Conservation (phyloP, 2,329 filamentous ascomycete genomes). For the Cytospora leucostoma region DNA sequence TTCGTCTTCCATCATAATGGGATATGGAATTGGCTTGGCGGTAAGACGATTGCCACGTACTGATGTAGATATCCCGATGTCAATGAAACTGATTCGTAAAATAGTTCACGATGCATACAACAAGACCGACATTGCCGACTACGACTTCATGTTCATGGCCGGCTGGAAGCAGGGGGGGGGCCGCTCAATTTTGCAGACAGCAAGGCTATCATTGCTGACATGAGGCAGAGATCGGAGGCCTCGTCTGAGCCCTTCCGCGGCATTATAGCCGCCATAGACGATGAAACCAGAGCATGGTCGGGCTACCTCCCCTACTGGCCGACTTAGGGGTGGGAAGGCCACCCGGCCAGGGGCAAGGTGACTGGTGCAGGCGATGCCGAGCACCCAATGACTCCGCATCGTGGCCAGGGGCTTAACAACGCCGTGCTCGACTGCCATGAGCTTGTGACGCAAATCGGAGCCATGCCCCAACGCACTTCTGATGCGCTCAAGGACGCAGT, state of each 20-base stretch:
- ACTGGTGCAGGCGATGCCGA: slow-evolving; percentile 30
- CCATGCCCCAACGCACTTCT: slow-evolving; percentile 30
- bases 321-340: slow-evolving; percentile 28
- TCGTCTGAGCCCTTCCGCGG: slow-evolving; percentile 25
- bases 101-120: slow-evolving; percentile 1
- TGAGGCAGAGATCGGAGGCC: slow-evolving; percentile 6
- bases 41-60: slow-evolving; percentile 21
- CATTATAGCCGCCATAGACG: slow-evolving; percentile 11
- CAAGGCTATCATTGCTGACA: slow-evolving; percentile 20
- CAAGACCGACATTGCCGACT: slow-evolving; percentile 13
- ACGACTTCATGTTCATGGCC: slow-evolving; percentile 25
- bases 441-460: slow-evolving; percentile 24
- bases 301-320: slow-evolving; percentile 27
- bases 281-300: slow-evolving; percentile 25
- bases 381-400: slow-evolving; percentile 28
- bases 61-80: slow-evolving; percentile 9
- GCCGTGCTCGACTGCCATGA: slow-evolving; percentile 23
- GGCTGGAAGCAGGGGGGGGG: slow-evolving; percentile 22
- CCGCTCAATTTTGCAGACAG: not conserved
- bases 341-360: slow-evolving; percentile 20
- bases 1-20: slow-evolving; percentile 22
- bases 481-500: slow-evolving; percentile 20
- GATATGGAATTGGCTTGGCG: slow-evolving; percentile 31
- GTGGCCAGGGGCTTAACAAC: slow-evolving; percentile 29
- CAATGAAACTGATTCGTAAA: not conserved